These are phyloP conservation scores for Nemania sp. DNA, from an alignment of 2,329 filamentous ascomycete species.

Conservation along the genomic window DNA sequence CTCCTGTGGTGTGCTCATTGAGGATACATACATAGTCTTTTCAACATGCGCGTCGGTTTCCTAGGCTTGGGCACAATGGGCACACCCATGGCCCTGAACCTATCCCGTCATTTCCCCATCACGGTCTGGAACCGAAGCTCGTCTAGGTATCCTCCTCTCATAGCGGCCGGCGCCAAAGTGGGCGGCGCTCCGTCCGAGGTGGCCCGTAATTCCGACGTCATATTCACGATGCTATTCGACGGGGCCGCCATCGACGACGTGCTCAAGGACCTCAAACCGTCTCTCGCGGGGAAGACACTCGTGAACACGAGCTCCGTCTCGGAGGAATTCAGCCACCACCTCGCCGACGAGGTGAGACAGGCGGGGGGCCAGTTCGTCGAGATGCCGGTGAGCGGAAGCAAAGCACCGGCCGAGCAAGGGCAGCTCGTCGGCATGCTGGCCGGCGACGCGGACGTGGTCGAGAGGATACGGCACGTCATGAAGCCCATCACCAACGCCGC, in stretches of 20 bases:
- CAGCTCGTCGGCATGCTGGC: conserved; percentile 43
- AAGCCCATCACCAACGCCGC: conserved; percentile 39
- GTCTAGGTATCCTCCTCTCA: conserved; percentile 35
- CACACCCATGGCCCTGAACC: conserved; percentile 42
- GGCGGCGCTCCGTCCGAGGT: conserved; percentile 36
- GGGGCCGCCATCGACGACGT: conserved; percentile 34
- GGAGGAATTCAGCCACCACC: conserved; percentile 32
- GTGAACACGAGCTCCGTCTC: conserved; percentile 42
- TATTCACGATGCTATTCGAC: conserved; percentile 43
- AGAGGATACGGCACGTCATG: conserved; percentile 33
- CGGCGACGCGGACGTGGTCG: conserved; percentile 34
- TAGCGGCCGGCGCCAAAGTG: conserved; percentile 30
- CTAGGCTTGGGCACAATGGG: conserved; percentile 42
- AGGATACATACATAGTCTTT: neutral
- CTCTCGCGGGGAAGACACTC: conserved; percentile 40
- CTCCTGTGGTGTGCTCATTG: neutral
- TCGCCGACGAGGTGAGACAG: conserved; percentile 30
- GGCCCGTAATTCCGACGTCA: conserved; percentile 36
- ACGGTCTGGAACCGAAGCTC: conserved; percentile 42
- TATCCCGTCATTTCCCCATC: conserved; percentile 35
- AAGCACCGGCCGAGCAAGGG: conserved; percentile 41
- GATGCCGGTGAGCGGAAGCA: conserved; percentile 45
- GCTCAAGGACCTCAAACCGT: conserved; percentile 31
- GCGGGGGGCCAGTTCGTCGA: conserved; percentile 41
- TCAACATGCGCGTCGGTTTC: conserved; percentile 37